Evolutionary conservation across 2,329 filamentous ascomycete genomes (phyloP).

Genomic region (Capronia americana): DNA sequence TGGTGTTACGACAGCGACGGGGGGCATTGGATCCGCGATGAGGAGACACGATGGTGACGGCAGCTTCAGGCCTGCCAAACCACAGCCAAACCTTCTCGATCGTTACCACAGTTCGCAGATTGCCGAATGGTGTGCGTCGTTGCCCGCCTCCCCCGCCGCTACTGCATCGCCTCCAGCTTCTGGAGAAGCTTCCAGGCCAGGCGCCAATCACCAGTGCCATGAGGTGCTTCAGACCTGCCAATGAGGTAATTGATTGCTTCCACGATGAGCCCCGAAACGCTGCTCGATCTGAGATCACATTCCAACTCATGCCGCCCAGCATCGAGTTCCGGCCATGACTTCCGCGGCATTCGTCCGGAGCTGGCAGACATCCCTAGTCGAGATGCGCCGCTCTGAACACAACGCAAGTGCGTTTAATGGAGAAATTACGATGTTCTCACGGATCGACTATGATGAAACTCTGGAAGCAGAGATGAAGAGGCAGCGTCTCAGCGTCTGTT

Average conservation of each 20-base stretch:
- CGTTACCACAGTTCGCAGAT: constrained; percentile 1
- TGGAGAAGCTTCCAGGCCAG: not conserved
- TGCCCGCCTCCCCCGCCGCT: not conserved
- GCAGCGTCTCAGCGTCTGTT: constrained; percentile 4
- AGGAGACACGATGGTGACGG: not conserved
- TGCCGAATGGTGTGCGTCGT: constrained; percentile 5
- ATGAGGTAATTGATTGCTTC: not conserved
- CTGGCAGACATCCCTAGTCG: not conserved
- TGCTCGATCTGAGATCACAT: not conserved
- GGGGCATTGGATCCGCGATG: not conserved
- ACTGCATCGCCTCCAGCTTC: constrained; percentile 6
- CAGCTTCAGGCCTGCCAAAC: not conserved
- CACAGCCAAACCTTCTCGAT: not conserved
- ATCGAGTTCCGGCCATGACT: not conserved
- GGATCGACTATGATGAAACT: constrained; percentile 19
- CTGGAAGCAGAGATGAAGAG: constrained; percentile 1
- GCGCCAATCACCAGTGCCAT: not conserved
- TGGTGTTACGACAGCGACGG: not conserved
- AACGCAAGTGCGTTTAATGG: not conserved
- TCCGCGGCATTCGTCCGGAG: not conserved
- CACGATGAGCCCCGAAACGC: not conserved
- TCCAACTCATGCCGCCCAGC: not conserved
- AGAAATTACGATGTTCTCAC: constrained; percentile 5
- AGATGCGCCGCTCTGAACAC: constrained; percentile 8
- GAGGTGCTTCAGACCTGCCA: not conserved